phyloP scores from a whole-genome alignment of 2,329 filamentous ascomycete species.

The Pseudogymnoascus sp. region DNA sequence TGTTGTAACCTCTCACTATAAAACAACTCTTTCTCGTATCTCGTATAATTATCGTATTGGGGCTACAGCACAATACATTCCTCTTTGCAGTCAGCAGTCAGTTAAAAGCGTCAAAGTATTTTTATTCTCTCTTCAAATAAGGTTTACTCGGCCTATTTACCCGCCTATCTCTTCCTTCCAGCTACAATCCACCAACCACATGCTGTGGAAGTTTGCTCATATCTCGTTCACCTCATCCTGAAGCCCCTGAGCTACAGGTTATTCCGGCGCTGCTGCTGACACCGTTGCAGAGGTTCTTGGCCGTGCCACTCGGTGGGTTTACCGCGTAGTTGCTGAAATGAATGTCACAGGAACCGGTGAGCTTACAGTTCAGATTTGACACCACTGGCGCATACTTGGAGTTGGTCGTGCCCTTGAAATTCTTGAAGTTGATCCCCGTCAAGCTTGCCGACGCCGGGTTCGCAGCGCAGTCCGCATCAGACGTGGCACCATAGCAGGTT shows the following conservation, averaged over 20 bases:
- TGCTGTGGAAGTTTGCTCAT: background rate
- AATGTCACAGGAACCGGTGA: conserved; percentile 33
- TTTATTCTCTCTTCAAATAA: background rate
- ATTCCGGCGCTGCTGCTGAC: conserved; percentile 28
- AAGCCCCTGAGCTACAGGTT: conserved; percentile 30
- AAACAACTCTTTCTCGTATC: background rate
- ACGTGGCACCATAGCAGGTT: conserved; percentile 35
- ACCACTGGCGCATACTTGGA: conserved; percentile 30
- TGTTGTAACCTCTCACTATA: background rate
- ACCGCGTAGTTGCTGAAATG: conserved; percentile 30
- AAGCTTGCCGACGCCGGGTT: conserved; percentile 31
- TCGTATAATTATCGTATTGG: background rate
- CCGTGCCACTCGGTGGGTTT: conserved; percentile 29
- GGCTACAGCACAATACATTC: background rate
- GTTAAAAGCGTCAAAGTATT: background rate
- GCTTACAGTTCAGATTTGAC: conserved; percentile 34
- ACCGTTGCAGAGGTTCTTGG: conserved; percentile 30
- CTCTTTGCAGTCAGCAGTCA: background rate
- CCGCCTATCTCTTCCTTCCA: background rate
- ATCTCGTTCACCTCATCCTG: conserved; percentile 22
- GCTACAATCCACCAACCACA: background rate
- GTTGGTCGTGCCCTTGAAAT: conserved; percentile 34
- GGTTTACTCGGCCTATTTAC: background rate
- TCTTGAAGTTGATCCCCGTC: conserved; percentile 31
- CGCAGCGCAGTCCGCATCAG: conserved; percentile 28